Evolutionary conservation across 2,329 filamentous ascomycete species (phyloP).

Genomic region (Ophiostoma ulmi): DNA sequence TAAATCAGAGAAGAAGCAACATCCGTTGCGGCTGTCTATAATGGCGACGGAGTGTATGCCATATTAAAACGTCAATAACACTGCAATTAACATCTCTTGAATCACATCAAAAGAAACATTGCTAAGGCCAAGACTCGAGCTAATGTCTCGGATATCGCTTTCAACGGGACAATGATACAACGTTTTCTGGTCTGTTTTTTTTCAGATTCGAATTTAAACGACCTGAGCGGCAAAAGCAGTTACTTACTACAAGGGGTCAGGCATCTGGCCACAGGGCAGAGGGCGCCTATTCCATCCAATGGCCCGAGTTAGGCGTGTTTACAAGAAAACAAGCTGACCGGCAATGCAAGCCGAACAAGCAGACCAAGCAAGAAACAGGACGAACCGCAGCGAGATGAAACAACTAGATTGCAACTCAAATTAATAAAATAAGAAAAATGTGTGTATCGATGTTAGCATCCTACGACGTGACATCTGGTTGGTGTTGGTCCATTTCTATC

Average conservation of each 20-base stretch:
- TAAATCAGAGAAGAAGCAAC: too few species aligned
- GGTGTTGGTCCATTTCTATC: background rate
- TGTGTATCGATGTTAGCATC: background rate
- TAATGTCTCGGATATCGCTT: background rate
- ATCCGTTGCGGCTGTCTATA: background rate
- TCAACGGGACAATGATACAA: background rate
- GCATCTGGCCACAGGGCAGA: background rate
- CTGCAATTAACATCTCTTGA: background rate
- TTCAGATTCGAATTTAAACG: background rate
- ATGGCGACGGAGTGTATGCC: background rate
- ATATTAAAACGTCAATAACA: background rate
- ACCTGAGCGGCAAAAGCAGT: background rate
- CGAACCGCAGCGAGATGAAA: background rate
- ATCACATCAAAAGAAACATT: background rate
- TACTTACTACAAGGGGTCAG: background rate
- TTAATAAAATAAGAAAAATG: background rate
- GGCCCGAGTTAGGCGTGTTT: background rate
- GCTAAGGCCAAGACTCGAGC: background rate
- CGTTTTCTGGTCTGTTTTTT: background rate
- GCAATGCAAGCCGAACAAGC: background rate
- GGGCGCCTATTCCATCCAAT: conserved; percentile 5
- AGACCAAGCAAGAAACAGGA: background rate
- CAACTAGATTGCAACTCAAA: background rate
- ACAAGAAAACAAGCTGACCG: background rate
- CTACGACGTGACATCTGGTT: background rate